These are phyloP conservation scores for Lolium rigidum DNA, from an alignment of 176 grass and related monocot species.

Conservation along the genomic window DNA sequence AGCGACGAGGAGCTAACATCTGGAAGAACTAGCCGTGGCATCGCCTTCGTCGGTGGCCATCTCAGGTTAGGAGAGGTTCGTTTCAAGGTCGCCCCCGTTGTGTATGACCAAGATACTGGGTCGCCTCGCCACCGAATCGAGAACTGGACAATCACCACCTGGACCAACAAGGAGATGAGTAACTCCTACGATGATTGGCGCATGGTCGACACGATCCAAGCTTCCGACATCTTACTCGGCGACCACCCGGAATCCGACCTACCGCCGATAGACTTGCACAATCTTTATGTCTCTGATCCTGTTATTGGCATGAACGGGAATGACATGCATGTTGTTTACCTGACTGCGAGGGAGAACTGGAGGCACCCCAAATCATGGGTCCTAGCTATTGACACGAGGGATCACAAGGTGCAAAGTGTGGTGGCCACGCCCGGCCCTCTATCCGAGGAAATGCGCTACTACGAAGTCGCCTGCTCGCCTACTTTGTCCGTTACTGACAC, in stretches of 20 bases:
- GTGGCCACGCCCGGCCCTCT: no score
- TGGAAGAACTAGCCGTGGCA: background rate
- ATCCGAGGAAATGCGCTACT: no score
- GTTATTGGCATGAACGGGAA: background rate
- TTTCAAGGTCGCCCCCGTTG: background rate
- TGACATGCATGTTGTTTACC: background rate
- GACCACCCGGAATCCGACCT: background rate
- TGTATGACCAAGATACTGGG: background rate
- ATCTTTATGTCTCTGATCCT: background rate
- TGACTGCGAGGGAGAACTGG: background rate
- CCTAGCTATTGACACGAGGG: background rate
- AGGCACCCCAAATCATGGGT: background rate
- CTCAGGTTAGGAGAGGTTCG: background rate
- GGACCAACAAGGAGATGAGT: background rate
- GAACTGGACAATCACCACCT: background rate
- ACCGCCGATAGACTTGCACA: background rate
- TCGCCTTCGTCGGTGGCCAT: background rate
- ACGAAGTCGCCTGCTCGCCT: no score
- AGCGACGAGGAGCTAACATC: no score
- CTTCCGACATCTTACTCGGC: background rate
- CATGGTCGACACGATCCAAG: background rate
- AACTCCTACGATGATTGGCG: background rate
- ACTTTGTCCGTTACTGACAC: no score
- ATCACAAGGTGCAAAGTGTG: background rate
- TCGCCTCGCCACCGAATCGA: no score